Conservation (phyloP, 1,139 yeast genomes). For the Trichomonascaceae sp. region DNA sequence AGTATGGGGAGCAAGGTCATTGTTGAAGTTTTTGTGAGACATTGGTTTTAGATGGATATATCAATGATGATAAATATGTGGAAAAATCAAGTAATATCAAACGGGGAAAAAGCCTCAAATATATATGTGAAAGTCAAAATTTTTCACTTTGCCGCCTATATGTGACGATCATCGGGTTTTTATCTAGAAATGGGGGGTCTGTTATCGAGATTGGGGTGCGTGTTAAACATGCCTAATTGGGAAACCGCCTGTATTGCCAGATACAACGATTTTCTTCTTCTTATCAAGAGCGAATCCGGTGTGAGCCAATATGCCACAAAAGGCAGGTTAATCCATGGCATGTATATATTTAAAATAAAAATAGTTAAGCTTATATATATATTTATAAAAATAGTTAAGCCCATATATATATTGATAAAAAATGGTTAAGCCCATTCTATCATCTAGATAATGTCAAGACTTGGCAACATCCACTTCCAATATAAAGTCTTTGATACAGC, state of each 20-base stretch:
- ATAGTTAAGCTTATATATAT: background rate
- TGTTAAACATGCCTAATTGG: background rate
- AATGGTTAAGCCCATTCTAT: background rate
- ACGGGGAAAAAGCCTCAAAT: background rate
- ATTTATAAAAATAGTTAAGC: background rate
- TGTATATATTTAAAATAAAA: background rate
- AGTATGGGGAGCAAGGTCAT: constrained; percentile 13
- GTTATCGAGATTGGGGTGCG: background rate
- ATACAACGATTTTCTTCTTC: background rate
- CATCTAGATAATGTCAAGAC: background rate
- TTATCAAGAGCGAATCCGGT: background rate
- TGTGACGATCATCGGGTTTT: background rate
- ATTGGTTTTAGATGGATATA: no score
- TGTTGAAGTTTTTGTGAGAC: background rate
- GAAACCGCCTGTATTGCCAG: background rate
- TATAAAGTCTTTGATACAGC: constrained; percentile 14
- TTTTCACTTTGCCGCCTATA: background rate
- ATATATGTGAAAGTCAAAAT: background rate
- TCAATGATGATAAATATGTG: background rate
- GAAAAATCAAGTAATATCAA: background rate
- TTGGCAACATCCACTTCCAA: constrained; percentile 2
- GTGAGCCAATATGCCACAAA: background rate
- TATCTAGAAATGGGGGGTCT: background rate
- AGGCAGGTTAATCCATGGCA: background rate
- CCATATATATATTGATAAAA: background rate